Evolutionary conservation across 2,329 filamentous ascomycete species (phyloP).

Genomic region (Calonectria henricotiae): DNA sequence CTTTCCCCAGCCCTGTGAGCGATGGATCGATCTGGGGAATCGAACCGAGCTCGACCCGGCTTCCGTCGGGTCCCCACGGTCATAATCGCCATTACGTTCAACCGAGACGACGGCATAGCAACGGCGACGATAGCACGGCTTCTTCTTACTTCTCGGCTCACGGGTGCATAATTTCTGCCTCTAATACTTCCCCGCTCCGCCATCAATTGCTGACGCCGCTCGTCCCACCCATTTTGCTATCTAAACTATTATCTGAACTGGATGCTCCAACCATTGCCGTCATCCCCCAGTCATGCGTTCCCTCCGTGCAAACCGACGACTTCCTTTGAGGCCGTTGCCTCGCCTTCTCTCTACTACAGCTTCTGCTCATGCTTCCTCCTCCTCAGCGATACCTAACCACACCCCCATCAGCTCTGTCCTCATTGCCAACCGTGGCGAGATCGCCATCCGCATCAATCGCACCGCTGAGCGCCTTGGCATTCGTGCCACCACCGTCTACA

Average conservation of each 20-base stretch:
- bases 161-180: conserved; percentile 35
- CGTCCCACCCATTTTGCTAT: neutral
- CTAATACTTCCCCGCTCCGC: conserved; percentile 15
- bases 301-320: conserved; percentile 68
- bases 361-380: conserved; percentile 54
- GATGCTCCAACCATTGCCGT: conserved; percentile 21
- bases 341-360: conserved; percentile 59
- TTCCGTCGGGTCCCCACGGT: conserved; percentile 58
- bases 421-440: conserved; percentile 97
- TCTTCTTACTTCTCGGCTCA: conserved; percentile 34
- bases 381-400: conserved; percentile 56
- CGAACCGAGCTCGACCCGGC: conserved; percentile 47
- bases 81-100: conserved; percentile 46
- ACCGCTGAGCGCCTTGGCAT: conserved; percentile 93
- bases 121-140: conserved; percentile 37
- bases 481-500: conserved; percentile 94
- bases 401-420: conserved; percentile 83
- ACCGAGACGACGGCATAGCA: conserved; percentile 49
- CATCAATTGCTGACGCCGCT: neutral
- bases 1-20: conserved; percentile 35
- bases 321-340: conserved; percentile 64
- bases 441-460: conserved; percentile 91
- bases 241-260: neutral
- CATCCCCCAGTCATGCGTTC: conserved; percentile 67
- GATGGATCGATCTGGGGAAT: conserved; percentile 48